Conservation (phyloP, 2,329 filamentous ascomycete genomes). For the Fusarium denticulatum region DNA sequence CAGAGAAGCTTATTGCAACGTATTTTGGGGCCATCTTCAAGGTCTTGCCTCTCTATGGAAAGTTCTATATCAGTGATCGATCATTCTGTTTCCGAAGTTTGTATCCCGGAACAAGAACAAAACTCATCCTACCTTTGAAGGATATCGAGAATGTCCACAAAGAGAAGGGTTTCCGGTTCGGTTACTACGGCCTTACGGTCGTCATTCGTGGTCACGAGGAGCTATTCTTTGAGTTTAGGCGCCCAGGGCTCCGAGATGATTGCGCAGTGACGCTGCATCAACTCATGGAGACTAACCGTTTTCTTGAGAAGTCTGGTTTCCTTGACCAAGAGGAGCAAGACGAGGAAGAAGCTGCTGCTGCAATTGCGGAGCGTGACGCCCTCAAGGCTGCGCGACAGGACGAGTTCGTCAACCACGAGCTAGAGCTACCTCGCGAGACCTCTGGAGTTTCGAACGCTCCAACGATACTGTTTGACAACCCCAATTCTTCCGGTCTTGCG, state of each 20-base stretch:
- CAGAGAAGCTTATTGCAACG: conserved; percentile 85
- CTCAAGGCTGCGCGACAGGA: conserved; percentile 77
- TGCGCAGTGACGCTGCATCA: conserved; percentile 84
- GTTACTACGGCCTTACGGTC: conserved; percentile 90
- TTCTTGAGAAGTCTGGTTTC: conserved; percentile 74
- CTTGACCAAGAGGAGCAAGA: conserved; percentile 75
- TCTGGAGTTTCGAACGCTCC: conserved; percentile 66
- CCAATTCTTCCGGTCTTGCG: conserved; percentile 85
- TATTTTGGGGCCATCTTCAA: conserved; percentile 94
- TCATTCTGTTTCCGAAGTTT: conserved; percentile 94
- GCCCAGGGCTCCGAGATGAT: conserved; percentile 83
- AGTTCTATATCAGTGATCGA: conserved; percentile 90
- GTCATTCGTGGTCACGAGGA: conserved; percentile 95
- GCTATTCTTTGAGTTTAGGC: conserved; percentile 92
- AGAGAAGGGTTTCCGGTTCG: conserved; percentile 92
- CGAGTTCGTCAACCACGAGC: conserved; percentile 61
- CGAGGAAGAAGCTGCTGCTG: conserved; percentile 77
- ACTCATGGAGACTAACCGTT: conserved; percentile 76
- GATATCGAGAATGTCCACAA: conserved; percentile 95
- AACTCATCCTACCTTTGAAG: conserved; percentile 88
- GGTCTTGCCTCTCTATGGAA: conserved; percentile 91
- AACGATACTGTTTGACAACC: conserved; percentile 89
- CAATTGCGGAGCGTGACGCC: conserved; percentile 82
- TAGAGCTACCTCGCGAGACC: conserved; percentile 58
- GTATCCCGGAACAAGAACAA: conserved; percentile 87